Evolutionary conservation across 2,329 filamentous ascomycete species (phyloP).

Genomic region (Orbilia ellipsospora): DNA sequence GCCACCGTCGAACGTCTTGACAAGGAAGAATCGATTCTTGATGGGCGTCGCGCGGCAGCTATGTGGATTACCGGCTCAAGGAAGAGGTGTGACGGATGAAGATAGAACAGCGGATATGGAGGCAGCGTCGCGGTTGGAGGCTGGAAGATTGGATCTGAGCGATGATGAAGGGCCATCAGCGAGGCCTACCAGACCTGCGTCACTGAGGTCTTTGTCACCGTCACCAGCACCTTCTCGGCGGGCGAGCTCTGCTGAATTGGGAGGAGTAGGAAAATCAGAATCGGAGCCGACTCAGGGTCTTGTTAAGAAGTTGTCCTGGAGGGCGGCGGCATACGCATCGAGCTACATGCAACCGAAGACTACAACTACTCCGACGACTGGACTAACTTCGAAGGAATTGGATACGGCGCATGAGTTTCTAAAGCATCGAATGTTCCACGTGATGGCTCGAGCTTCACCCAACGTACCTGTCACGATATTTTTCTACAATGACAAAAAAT

Average conservation of each 20-base stretch:
- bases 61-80: slow-evolving; percentile 80
- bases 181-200: slow-evolving; percentile 52
- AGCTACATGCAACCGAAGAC: slow-evolving; percentile 44
- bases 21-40: slow-evolving; percentile 83
- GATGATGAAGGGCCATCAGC: slow-evolving; percentile 63
- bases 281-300: slow-evolving; percentile 57
- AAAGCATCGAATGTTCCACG: slow-evolving; percentile 86
- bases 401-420: slow-evolving; percentile 84
- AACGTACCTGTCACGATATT: slow-evolving; percentile 86
- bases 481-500: slow-evolving; percentile 88
- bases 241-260: slow-evolving; percentile 37
- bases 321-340: slow-evolving; percentile 42
- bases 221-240: slow-evolving; percentile 57
- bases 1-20: slow-evolving; percentile 82
- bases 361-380: slow-evolving; percentile 33
- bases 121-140: slow-evolving; percentile 39
- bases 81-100: slow-evolving; percentile 65
- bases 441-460: slow-evolving; percentile 84
- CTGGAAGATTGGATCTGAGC: slow-evolving; percentile 58
- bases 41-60: slow-evolving; percentile 87
- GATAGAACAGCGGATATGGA: slow-evolving; percentile 57
- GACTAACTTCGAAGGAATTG: slow-evolving; percentile 79
- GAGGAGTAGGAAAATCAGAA: slow-evolving; percentile 31
- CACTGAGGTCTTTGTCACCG: slow-evolving; percentile 63
- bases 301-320: slow-evolving; percentile 37